Conservation (phyloP, 352 stramenopile species). For the Achlya hypogyna region DNA sequence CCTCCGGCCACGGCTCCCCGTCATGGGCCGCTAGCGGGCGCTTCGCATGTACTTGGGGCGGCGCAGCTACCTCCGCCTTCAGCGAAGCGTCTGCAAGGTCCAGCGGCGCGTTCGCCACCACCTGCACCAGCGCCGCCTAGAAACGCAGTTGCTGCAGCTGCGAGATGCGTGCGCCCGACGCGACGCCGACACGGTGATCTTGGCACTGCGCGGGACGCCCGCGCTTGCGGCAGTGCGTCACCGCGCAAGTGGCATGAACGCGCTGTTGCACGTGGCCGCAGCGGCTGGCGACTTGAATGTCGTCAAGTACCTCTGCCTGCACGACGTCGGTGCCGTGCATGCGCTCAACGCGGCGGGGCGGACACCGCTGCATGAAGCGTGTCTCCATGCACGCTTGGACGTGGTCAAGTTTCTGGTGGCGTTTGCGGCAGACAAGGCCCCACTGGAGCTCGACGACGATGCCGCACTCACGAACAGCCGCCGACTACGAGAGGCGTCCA, state of each 20-base stretch:
- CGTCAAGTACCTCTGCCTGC: slow-evolving; percentile 61
- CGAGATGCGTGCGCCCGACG: slow-evolving; percentile 6
- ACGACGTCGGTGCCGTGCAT: slow-evolving; percentile 30
- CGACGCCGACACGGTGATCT: slow-evolving; percentile 53
- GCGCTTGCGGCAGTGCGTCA: slow-evolving; percentile 43
- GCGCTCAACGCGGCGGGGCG: slow-evolving; percentile 44
- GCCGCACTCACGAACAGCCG: not conserved
- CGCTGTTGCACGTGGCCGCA: slow-evolving; percentile 58
- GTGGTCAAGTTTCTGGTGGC: slow-evolving; percentile 52
- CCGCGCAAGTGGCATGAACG: slow-evolving; percentile 45
- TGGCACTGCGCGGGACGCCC: slow-evolving; percentile 37
- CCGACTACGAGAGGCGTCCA: not conserved
- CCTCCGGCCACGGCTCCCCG: too few species aligned
- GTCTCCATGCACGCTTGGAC: slow-evolving; percentile 48
- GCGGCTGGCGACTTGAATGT: slow-evolving; percentile 63
- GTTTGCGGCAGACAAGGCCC: not conserved
- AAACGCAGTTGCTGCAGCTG: not conserved
- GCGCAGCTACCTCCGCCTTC: slow-evolving; percentile 36
- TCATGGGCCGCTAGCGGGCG: not conserved
- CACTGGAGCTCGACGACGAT: not conserved
- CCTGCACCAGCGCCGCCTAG: slow-evolving; percentile 26
- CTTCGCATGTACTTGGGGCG: slow-evolving; percentile 21
- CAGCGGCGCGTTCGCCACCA: slow-evolving; percentile 39
- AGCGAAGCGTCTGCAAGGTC: slow-evolving; percentile 38
- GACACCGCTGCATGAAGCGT: slow-evolving; percentile 65